A percentile compares a stretch with the other conserved stretches of the same genome.
Evolutionary conservation across 441 rosid genomes (phyloP).

Genomic region (Erodium moschatum): DNA sequence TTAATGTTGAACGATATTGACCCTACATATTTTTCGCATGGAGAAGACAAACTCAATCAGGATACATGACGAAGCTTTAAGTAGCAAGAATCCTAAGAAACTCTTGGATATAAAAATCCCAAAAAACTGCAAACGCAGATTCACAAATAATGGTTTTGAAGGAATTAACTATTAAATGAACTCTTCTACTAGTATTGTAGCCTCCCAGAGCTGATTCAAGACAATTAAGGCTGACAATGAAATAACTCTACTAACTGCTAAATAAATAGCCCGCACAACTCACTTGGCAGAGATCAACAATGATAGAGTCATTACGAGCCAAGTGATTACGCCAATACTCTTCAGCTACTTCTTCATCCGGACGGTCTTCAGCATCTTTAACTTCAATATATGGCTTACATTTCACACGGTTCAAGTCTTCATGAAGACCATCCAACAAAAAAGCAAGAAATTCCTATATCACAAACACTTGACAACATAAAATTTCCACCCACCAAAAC

Average conservation of each 20-base stretch:
- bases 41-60: constrained; percentile 5
- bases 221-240: not conserved
- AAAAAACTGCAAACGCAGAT: not conserved
- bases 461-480: not conserved
- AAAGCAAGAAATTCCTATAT: constrained; percentile 61
- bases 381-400: constrained; percentile 64
- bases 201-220: not conserved
- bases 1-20: constrained; percentile 68
- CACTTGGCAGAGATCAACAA: constrained; percentile 66
- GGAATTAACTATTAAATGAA: not conserved
- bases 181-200: constrained; percentile 6
- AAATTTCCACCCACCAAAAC: not conserved
- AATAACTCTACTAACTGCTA: constrained; percentile 13
- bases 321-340: constrained; percentile 64
- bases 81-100: not conserved
- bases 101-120: too few species aligned
- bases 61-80: constrained; percentile 7
- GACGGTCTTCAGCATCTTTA: constrained; percentile 56
- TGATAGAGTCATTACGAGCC: constrained; percentile 62
- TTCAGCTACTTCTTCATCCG: constrained; percentile 63
- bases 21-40: constrained; percentile 36
- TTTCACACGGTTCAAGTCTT: constrained; percentile 66
- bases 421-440: constrained; percentile 73
- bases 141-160: not conserved
- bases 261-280: constrained; percentile 27